phyloP scores from a whole-genome alignment of 805 yeast species.

The Candida alai region DNA sequence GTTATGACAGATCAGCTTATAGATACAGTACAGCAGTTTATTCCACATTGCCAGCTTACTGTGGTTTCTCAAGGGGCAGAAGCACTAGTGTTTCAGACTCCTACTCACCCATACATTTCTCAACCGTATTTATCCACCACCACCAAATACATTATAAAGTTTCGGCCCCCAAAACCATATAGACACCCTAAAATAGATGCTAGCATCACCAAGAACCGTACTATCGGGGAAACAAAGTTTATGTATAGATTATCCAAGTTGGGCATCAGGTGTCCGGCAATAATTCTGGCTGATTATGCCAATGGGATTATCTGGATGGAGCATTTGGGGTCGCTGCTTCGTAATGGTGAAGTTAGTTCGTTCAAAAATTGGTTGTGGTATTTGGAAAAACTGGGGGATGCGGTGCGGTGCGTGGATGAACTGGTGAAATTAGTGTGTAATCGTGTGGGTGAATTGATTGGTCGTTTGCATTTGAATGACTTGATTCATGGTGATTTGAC shows the following conservation, averaged over 20 bases:
- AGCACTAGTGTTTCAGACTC: constrained; percentile 68
- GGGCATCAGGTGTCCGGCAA: constrained; percentile 65
- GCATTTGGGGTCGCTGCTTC: constrained; percentile 54
- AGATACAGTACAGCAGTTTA: constrained; percentile 34
- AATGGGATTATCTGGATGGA: constrained; percentile 92
- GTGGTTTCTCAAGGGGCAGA: constrained; percentile 88
- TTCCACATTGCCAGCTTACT: constrained; percentile 48
- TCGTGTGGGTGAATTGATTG: constrained; percentile 65
- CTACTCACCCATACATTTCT: constrained; percentile 59
- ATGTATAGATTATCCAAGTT: constrained; percentile 52
- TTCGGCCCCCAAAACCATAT: constrained; percentile 85
- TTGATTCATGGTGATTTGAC: constrained; percentile 94
- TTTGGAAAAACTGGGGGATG: constrained; percentile 33
- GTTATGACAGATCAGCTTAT: constrained; percentile 59
- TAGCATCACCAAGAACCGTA: constrained; percentile 71
- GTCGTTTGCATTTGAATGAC: constrained; percentile 67
- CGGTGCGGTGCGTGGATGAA: constrained; percentile 18
- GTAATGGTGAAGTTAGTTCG: constrained; percentile 53
- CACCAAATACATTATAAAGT: constrained; percentile 61
- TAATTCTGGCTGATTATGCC: constrained; percentile 71
- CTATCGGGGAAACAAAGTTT: constrained; percentile 79
- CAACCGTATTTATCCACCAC: no score
- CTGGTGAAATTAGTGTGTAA: constrained; percentile 43
- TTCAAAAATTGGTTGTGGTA: constrained; percentile 74
- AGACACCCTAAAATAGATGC: constrained; percentile 82